These are phyloP conservation scores for Boletus vermiculosoides DNA, from an alignment of 768 basidiomycete species.

Conservation along the genomic window DNA sequence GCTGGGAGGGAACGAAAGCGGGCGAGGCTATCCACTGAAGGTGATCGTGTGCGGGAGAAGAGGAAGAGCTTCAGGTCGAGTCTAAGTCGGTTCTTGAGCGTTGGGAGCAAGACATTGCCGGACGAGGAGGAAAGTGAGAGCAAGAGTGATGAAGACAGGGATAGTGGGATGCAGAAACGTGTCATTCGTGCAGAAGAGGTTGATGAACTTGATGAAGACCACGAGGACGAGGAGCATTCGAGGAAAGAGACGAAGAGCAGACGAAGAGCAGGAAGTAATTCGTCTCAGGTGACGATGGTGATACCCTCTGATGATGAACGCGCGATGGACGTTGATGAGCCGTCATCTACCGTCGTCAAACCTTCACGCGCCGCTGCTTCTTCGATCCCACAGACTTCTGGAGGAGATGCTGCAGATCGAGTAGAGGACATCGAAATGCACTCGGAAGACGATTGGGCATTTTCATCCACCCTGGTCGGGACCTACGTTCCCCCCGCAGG, in stretches of 20 bases:
- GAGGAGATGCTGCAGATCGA: background rate
- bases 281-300: conserved; percentile 20
- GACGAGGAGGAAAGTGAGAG: conserved; percentile 17
- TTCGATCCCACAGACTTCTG: background rate
- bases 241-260: conserved; percentile 5
- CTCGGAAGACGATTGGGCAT: conserved; percentile 21
- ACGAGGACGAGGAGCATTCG: background rate
- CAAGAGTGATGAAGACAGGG: conserved; percentile 10
- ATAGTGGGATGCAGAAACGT: background rate
- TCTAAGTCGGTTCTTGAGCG: conserved; percentile 54
- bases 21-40: conserved; percentile 21
- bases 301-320: conserved; percentile 26
- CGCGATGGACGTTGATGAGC: conserved; percentile 27
- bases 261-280: conserved; percentile 12
- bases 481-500: conserved; percentile 13
- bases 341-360: conserved; percentile 21
- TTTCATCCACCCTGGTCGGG: conserved; percentile 28
- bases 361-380: background rate
- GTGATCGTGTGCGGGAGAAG: conserved; percentile 3
- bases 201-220: conserved; percentile 15
- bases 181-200: conserved; percentile 7
- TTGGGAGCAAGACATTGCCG: conserved; percentile 36
- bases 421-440: background rate
- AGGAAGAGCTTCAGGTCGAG: conserved; percentile 43
- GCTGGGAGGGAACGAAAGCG: conserved; percentile 39